Evolutionary conservation across 805 yeast genomes (phyloP).

Genomic region (Kluyveromyces dobzhanskii): DNA sequence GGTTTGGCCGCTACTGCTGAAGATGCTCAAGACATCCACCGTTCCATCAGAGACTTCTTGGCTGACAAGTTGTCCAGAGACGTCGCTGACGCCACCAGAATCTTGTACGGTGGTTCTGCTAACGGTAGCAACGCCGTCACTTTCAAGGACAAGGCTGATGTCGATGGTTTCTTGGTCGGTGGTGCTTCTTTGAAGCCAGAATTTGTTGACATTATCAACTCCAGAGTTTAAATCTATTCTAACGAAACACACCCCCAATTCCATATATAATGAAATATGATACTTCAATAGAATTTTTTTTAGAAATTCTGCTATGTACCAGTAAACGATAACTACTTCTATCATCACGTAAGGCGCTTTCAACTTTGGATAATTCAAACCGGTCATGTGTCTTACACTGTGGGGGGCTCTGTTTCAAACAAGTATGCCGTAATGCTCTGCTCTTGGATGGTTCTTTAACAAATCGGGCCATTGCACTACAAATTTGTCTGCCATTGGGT

Average conservation of each 20-base stretch:
- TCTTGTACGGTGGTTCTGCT: slow-evolving; percentile 98
- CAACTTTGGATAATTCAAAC: no score
- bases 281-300: no score
- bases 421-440: slow-evolving; percentile 72
- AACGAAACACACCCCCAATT: no score
- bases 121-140: slow-evolving; percentile 87
- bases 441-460: slow-evolving; percentile 35
- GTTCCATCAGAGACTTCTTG: slow-evolving; percentile 77
- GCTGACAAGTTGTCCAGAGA: slow-evolving; percentile 65
- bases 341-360: no score
- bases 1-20: slow-evolving; percentile 98
- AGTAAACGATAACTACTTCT: no score
- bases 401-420: no score
- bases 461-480: slow-evolving; percentile 85
- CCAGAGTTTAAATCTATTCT: slow-evolving; percentile 50
- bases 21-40: slow-evolving; percentile 95
- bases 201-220: slow-evolving; percentile 89
- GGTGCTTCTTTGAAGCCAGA: slow-evolving; percentile 99
- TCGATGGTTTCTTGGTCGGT: slow-evolving; percentile 98
- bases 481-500: slow-evolving; percentile 68
- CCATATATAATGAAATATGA: no score
- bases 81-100: slow-evolving; percentile 73
- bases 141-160: slow-evolving; percentile 86
- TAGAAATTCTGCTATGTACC: no score
- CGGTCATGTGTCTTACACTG: no score